Evolutionary conservation across 306 rosid genomes (phyloP).

Genomic region (Medicago lupulina): DNA sequence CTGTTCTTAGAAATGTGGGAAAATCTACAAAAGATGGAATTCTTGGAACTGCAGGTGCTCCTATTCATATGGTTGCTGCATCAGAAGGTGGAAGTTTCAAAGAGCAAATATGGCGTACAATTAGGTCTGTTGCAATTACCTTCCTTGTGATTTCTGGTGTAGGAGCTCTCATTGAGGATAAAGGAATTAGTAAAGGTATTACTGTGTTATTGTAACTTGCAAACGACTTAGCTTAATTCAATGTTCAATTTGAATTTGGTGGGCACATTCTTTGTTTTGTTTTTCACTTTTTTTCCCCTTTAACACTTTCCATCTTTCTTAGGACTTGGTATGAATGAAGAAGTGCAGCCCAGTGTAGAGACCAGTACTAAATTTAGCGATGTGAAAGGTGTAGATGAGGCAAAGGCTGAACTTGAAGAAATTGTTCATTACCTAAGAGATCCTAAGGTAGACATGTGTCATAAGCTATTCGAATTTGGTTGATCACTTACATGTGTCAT

Average conservation of each 20-base stretch:
- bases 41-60: slow-evolving; percentile 81
- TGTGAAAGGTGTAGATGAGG: slow-evolving; percentile 93
- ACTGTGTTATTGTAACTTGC: slow-evolving; percentile 34
- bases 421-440: slow-evolving; percentile 90
- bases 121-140: slow-evolving; percentile 65
- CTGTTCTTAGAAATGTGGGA: slow-evolving; percentile 66
- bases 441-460: slow-evolving; percentile 65
- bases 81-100: slow-evolving; percentile 69
- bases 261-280: slow-evolving; percentile 31
- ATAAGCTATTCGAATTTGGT: not conserved
- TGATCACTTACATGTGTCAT: slow-evolving; percentile 9
- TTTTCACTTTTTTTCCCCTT: slow-evolving; percentile 1
- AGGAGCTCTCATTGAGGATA: slow-evolving; percentile 82
- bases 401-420: slow-evolving; percentile 91
- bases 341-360: slow-evolving; percentile 79
- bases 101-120: slow-evolving; percentile 77
- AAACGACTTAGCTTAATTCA: slow-evolving; percentile 3
- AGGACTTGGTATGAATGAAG: slow-evolving; percentile 74
- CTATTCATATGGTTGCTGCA: slow-evolving; percentile 73
- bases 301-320: not conserved
- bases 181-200: slow-evolving; percentile 80
- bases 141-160: slow-evolving; percentile 76
- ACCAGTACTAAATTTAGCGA: slow-evolving; percentile 78
- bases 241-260: slow-evolving; percentile 26
- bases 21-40: slow-evolving; percentile 63